phyloP scores from a whole-genome alignment of 2,329 filamentous ascomycete genomes.

The Stagonosporopsis tanaceti region DNA sequence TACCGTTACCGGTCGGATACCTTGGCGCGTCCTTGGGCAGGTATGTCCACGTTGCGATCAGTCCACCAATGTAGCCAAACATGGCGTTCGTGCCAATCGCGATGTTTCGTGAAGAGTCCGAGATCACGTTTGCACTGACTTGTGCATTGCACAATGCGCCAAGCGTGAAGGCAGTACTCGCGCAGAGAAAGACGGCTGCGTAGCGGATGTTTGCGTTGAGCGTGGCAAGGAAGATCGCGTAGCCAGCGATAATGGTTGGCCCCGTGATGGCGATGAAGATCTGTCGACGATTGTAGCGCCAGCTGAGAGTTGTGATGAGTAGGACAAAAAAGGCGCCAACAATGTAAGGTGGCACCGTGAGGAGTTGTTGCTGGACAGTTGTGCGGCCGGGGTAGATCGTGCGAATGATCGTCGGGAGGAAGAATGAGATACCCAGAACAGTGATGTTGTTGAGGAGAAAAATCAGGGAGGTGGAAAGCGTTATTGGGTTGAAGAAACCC shows the following conservation, averaged over 20 bases:
- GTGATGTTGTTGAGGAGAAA: constrained; percentile 72
- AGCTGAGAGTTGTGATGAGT: constrained; percentile 65
- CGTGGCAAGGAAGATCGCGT: constrained; percentile 71
- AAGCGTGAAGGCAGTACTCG: constrained; percentile 66
- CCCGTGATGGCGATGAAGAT: constrained; percentile 65
- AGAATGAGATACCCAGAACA: constrained; percentile 72
- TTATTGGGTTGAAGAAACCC: constrained; percentile 69
- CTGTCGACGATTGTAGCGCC: constrained; percentile 64
- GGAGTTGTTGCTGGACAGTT: constrained; percentile 69
- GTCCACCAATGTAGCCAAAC: constrained; percentile 72
- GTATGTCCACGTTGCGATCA: constrained; percentile 70
- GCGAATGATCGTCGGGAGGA: constrained; percentile 70
- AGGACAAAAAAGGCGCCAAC: constrained; percentile 70
- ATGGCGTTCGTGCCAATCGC: constrained; percentile 57
- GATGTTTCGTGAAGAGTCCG: constrained; percentile 65
- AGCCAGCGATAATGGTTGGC: constrained; percentile 70
- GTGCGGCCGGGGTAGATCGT: constrained; percentile 67
- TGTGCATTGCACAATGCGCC: constrained; percentile 71
- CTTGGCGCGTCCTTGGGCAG: constrained; percentile 67
- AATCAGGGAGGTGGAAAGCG: constrained; percentile 61
- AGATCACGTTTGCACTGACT: constrained; percentile 72
- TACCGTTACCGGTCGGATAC: constrained; percentile 72
- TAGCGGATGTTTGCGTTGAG: constrained; percentile 61
- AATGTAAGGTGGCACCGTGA: constrained; percentile 72
- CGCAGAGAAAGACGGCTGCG: constrained; percentile 71